Evolutionary conservation across 2,329 filamentous ascomycete species (phyloP).

Genomic region (Aspergillus pseudoviridinutans): DNA sequence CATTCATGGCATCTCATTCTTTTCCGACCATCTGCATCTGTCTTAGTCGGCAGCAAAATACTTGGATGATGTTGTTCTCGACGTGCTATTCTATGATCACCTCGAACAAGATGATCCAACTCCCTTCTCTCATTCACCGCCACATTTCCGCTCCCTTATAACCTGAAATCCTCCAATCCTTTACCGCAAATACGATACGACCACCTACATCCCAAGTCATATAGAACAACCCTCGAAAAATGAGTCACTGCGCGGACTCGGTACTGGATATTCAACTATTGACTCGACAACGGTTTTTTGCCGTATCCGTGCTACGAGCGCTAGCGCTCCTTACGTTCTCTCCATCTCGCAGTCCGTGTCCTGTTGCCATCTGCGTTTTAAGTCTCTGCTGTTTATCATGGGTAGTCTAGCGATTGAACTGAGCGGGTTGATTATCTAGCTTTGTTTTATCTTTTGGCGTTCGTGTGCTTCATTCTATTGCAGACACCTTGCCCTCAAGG

Average conservation of each 20-base stretch:
- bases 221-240: background rate
- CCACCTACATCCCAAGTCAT: background rate
- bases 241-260: background rate
- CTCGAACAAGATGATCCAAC: conserved; percentile 1
- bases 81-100: background rate
- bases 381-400: conserved; percentile 20
- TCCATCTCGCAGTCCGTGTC: conserved; percentile 9
- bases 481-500: conserved; percentile 11
- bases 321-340: conserved; percentile 13
- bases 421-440: conserved; percentile 24
- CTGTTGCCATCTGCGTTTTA: conserved; percentile 14
- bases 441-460: conserved; percentile 19
- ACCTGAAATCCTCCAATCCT: conserved; percentile 3
- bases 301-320: conserved; percentile 1
- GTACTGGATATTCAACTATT: background rate
- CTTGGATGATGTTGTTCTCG: background rate
- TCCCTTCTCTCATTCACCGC: conserved; percentile 4
- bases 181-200: conserved; percentile 3
- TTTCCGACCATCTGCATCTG: background rate
- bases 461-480: conserved; percentile 6
- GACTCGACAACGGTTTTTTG: background rate
- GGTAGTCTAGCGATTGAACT: conserved; percentile 30
- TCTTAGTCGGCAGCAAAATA: background rate
- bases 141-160: conserved; percentile 4
- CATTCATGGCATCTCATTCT: background rate